Conservation (phyloP, 2,329 filamentous ascomycete genomes). For the Phyllosticta capitalensis region DNA sequence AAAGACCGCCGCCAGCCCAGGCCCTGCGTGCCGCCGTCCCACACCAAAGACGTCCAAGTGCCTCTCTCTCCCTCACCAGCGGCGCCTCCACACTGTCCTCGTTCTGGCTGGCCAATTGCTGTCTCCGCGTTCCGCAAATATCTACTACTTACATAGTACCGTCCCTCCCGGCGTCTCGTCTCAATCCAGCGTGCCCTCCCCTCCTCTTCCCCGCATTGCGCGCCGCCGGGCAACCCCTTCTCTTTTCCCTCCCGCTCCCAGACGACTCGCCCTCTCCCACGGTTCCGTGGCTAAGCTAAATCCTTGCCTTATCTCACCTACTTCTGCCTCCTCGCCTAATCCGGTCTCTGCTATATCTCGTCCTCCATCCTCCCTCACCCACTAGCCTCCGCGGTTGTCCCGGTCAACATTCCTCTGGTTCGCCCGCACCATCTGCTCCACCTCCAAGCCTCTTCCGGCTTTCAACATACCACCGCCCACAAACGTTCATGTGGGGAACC, state of each 20-base stretch:
- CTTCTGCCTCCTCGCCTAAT: not conserved
- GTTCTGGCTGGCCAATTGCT: slow-evolving; percentile 1
- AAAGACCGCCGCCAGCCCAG: slow-evolving; percentile 5
- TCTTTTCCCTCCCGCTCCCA: slow-evolving; percentile 3
- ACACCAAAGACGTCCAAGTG: not conserved
- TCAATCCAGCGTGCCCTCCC: not conserved
- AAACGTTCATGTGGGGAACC: slow-evolving; percentile 3
- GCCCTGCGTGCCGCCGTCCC: slow-evolving; percentile 10
- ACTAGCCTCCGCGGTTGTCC: slow-evolving; percentile 1
- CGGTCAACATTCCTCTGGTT: not conserved
- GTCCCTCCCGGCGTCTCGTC: not conserved
- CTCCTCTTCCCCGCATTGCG: slow-evolving; percentile 10
- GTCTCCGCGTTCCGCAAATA: slow-evolving; percentile 1
- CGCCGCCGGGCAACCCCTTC: slow-evolving; percentile 5
- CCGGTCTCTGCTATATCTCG: slow-evolving; percentile 3
- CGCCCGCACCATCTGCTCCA: not conserved
- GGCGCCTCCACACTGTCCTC: slow-evolving; percentile 7
- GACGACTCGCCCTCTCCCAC: not conserved
- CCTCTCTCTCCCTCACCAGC: slow-evolving; percentile 4
- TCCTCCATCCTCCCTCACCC: slow-evolving; percentile 1
- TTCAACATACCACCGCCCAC: not conserved
- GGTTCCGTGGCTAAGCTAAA: slow-evolving; percentile 1
- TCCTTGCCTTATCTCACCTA: slow-evolving; percentile 2
- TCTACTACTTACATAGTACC: not conserved
- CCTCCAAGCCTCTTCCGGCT: not conserved